Conservation (phyloP, 2,329 filamentous ascomycete species). For the Trichophyton verrucosum region DNA sequence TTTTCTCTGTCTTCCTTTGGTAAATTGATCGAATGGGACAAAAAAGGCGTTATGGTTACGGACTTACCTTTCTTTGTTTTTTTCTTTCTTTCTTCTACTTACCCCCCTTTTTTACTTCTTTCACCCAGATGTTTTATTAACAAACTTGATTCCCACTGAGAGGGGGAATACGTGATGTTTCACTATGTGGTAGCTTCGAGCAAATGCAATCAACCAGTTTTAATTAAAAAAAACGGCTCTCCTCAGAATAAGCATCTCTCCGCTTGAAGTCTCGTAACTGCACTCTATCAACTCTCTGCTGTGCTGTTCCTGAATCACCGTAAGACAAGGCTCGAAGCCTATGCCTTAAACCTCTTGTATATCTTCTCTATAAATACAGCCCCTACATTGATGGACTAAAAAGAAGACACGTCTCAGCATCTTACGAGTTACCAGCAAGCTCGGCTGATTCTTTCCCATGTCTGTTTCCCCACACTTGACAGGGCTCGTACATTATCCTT, state of each 20-base stretch:
- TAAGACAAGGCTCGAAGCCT: background rate
- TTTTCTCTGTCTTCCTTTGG: background rate
- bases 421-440: too few species aligned
- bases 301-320: background rate
- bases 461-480: background rate
- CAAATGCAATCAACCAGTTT: background rate
- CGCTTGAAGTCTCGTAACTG: background rate
- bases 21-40: background rate
- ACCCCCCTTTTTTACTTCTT: background rate
- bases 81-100: background rate
- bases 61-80: background rate
- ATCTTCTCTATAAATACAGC: too few species aligned
- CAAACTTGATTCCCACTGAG: background rate
- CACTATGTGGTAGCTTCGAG: background rate
- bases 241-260: background rate
- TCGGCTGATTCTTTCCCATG: background rate
- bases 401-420: too few species aligned
- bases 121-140: background rate
- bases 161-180: background rate
- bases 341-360: too few species aligned
- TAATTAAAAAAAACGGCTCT: background rate
- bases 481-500: background rate
- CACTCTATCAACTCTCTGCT: background rate
- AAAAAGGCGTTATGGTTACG: slow-evolving; percentile 2
- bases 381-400: too few species aligned